A percentile compares a stretch with the other conserved stretches of the same genome.
These are phyloP conservation scores for Aphanocladium album DNA, from an alignment of 2,329 filamentous ascomycete species.

Conservation along the genomic window DNA sequence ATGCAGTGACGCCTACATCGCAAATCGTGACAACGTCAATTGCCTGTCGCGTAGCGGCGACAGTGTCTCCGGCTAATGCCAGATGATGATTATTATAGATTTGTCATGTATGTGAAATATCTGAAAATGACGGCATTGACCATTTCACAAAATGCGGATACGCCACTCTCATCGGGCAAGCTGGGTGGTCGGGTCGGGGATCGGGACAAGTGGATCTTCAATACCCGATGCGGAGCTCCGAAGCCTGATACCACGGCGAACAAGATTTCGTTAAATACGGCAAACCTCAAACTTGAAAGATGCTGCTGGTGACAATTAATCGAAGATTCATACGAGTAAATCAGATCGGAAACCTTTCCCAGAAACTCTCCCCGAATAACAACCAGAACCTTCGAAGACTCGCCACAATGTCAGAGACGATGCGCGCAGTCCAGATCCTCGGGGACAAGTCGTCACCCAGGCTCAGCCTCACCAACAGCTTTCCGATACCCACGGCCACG, in stretches of 20 bases:
- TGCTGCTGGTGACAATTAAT: background rate
- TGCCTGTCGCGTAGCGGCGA: too few relatives aligned
- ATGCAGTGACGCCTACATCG: too few relatives aligned
- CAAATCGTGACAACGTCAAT: too few relatives aligned
- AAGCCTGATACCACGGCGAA: background rate
- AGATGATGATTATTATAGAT: too few relatives aligned
- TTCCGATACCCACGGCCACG: slow-evolving; percentile 15
- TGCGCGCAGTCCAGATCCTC: slow-evolving; percentile 30
- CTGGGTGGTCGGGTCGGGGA: background rate
- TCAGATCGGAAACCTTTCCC: too few relatives aligned
- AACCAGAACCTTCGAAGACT: background rate
- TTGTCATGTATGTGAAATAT: too few relatives aligned
- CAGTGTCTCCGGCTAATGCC: too few relatives aligned
- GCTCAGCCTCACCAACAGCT: slow-evolving; percentile 14
- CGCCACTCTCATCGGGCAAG: too few relatives aligned
- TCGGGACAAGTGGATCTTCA: background rate
- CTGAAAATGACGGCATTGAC: too few relatives aligned
- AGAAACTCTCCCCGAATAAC: too few relatives aligned
- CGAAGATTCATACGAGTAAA: too few relatives aligned
- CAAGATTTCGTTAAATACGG: background rate
- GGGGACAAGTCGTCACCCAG: slow-evolving; percentile 20
- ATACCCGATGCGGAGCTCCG: background rate
- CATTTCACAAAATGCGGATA: too few relatives aligned
- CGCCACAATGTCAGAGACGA: slow-evolving; percentile 13
- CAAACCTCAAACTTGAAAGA: background rate